These are phyloP conservation scores for Colletotrichum sansevieriae DNA, from an alignment of 2,329 filamentous ascomycete species.

Conservation along the genomic window DNA sequence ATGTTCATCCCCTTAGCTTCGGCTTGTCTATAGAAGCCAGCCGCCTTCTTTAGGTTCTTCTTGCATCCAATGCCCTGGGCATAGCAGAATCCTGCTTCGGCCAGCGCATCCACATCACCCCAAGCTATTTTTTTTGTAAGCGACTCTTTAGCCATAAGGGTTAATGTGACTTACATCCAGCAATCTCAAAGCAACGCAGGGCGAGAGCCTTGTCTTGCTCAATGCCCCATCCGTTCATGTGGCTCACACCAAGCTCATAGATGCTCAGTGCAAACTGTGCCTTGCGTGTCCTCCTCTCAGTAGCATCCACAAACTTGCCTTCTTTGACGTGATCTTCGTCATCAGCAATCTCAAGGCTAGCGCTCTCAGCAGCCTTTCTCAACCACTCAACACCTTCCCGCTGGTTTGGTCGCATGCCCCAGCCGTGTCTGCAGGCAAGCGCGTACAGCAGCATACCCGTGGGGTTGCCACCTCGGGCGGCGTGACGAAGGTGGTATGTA, in stretches of 20 bases:
- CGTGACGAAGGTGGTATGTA: constrained; percentile 93
- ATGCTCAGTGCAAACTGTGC: constrained; percentile 96
- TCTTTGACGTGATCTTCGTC: constrained; percentile 78
- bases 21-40: constrained; percentile 89
- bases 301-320: constrained; percentile 72
- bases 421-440: constrained; percentile 93
- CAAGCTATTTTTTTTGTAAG: constrained; percentile 67
- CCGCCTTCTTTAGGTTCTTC: constrained; percentile 95
- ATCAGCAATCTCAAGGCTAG: constrained; percentile 84
- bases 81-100: constrained; percentile 97
- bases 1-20: constrained; percentile 96
- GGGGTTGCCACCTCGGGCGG: constrained; percentile 86
- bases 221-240: constrained; percentile 98
- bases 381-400: constrained; percentile 93
- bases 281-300: constrained; percentile 84
- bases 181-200: constrained; percentile 95
- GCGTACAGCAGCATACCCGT: constrained; percentile 98
- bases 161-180: constrained; percentile 75
- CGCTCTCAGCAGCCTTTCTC: constrained; percentile 88
- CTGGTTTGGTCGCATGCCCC: constrained; percentile 96
- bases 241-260: constrained; percentile 95
- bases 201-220: constrained; percentile 91
- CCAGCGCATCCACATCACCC: constrained; percentile 94
- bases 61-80: constrained; percentile 93
- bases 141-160: background rate